A percentile compares a stretch with the other conserved stretches of the same genome.
Conservation (phyloP, 129 eudicot genomes). For the Pulicaria dysenterica region DNA sequence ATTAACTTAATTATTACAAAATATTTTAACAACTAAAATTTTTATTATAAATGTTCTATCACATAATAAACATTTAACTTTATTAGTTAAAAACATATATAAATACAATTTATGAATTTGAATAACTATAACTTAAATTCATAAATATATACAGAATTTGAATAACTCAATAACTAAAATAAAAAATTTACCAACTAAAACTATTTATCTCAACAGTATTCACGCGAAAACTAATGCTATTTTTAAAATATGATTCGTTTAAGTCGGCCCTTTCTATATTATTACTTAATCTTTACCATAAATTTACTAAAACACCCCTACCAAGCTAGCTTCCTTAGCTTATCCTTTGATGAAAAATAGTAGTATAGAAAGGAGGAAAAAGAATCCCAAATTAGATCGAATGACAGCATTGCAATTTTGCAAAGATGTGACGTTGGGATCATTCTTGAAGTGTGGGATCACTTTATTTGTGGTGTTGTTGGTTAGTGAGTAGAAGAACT, state of each 20-base stretch:
- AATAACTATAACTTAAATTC: no score
- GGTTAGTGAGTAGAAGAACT: constrained; percentile 30
- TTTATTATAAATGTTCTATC: no score
- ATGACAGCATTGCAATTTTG: constrained; percentile 27
- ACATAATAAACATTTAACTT: no score
- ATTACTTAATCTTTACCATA: constrained; percentile 11
- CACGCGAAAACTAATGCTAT: no score
- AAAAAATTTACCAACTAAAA: no score
- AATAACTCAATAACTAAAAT: no score
- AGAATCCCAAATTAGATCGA: constrained; percentile 42
- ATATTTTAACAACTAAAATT: no score
- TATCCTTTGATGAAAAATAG: constrained; percentile 16
- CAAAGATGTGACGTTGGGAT: constrained; percentile 36
- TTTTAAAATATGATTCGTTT: constrained; percentile 50
- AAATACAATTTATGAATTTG: no score
- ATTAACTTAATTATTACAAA: no score
- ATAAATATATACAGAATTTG: no score
- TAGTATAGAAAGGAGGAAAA: background rate
- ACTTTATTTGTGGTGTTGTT: constrained; percentile 26
- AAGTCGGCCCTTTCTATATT: constrained; percentile 41
- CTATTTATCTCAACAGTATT: no score
- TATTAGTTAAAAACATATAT: no score
- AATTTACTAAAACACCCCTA: constrained; percentile 25
- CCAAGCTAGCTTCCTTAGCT: constrained; percentile 12
- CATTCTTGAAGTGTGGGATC: constrained; percentile 39